These are phyloP conservation scores for Solanum chiquidenum DNA, from an alignment of 257 asterid genomes.

Conservation along the genomic window DNA sequence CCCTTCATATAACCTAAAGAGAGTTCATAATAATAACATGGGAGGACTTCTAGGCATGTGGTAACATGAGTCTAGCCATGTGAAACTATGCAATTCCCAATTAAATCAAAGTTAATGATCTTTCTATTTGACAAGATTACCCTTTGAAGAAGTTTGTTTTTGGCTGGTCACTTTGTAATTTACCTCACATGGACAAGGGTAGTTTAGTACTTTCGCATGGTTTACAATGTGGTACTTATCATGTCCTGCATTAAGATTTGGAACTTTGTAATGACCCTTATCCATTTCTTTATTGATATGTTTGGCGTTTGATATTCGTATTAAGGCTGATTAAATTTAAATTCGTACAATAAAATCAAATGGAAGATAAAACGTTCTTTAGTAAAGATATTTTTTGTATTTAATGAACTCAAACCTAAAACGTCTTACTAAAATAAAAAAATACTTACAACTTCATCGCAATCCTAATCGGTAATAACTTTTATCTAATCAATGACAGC, in stretches of 20 bases:
- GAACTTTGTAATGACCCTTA: slow-evolving; percentile 7
- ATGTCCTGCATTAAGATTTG: slow-evolving; percentile 25
- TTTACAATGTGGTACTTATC: slow-evolving; percentile 21
- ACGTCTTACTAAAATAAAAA: rapidly evolving
- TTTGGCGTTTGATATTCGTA: not conserved
- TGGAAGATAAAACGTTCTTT: not conserved
- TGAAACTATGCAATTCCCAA: slow-evolving; percentile 31
- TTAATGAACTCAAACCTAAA: not conserved
- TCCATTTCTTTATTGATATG: slow-evolving; percentile 25
- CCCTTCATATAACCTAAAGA: slow-evolving; percentile 6
- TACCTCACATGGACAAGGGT: slow-evolving; percentile 15
- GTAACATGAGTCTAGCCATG: slow-evolving; percentile 68
- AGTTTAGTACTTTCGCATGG: slow-evolving; percentile 14
- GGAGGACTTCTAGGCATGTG: slow-evolving; percentile 55
- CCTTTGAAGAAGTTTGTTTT: slow-evolving; percentile 2
- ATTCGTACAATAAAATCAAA: rapidly evolving
- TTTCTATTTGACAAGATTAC: slow-evolving; percentile 9
- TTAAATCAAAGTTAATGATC: slow-evolving; percentile 12
- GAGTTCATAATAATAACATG: slow-evolving; percentile 35
- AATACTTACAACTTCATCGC: not conserved
- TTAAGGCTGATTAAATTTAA: not conserved
- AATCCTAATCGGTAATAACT: not conserved
- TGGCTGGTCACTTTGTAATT: not conserved
- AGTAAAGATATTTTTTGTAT: not conserved
- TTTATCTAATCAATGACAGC: not conserved